Evolutionary conservation across 1,284 basidiomycete species (phyloP), one percentile per base, ranked within the genome.

Genomic region (Naganishia cerealis): DNA sequence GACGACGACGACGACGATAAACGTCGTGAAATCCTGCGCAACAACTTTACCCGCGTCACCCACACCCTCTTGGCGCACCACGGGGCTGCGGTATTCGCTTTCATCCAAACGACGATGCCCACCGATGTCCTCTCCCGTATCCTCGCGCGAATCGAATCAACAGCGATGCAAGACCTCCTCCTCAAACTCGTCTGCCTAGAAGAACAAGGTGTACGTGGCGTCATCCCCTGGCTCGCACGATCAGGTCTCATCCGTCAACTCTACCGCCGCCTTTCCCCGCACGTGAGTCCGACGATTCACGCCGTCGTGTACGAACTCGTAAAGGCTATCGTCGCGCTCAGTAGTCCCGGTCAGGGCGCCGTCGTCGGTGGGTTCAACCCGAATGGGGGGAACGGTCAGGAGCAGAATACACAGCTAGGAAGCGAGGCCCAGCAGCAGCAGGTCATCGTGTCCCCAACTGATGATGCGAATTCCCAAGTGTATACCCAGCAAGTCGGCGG

Each of bases 281-380:
- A 85, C 12, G 83, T 92, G 70, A 86, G 88, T 12, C 83, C 87
- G 21, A 89, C 94, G 71, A 87, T 91, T 68, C 95, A 99, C 80
- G 86, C 87, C 36, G 88, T 94, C 57, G 91, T 93, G 39, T 86
- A 93, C 0, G 96, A 99, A 71, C 86, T 98, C 61, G 87, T 99
- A 76, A 96, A 96, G 80, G 90, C 90, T 66, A 93, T 98, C 73
- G 94, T 99, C 73, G 90, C 93, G 29, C 90, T 98, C 82, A 92
- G 93, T 21, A 90, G 93, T 0, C 92, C 94, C 3, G 90, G 92
- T 15, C 38, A 48, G 6, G 50, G 39, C 5, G 26, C 58, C 9
- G 52, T 21, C 13, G 46, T 50, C 9, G 46, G 46, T 1, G 73
- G 81, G 46, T 75, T 81, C 76, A 79, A 79, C 71, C 80, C 73